Evolutionary conservation across 2,329 filamentous ascomycete genomes (phyloP), one percentile per base, ranked within the genome.

Genomic region (Botrytis pseudocinerea): DNA sequence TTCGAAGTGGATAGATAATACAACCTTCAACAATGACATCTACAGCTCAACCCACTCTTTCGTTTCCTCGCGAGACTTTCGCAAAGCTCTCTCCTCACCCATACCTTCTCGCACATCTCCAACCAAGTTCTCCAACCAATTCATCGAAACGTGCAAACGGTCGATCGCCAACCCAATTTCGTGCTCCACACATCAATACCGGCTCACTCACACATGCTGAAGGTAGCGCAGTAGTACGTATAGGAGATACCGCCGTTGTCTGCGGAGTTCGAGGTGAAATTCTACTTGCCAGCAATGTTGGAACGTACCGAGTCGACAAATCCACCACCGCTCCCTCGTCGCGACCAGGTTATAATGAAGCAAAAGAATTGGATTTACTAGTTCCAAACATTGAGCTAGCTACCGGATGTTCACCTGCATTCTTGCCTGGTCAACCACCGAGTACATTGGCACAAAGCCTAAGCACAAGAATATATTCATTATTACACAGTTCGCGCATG

Each of bases 351-450:
- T 78, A 79, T 77, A 77, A 80, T 78, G 75, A 89, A 89, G 81
- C 83, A 71, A 85, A 84, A 74, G 88, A 90, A 73, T 87, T 90
- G 80, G 90, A 93, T 79, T 84, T 99, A 22, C 84, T 99, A 3
- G 95, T 99, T 2, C 95, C 96, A 2, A 99, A 99, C 80, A 89
- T 99, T 72, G 96, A 98, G 80, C 85, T 99, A 46, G 92, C 92
- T 48, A 99, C 96, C 0, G 96, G 96, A 51, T 97, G 93, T 80
- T 93, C 94, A 10, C 95, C 95, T 4, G 88, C 92, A 35, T 94
- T 95, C 78, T 86, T 97, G 28, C 94, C 96, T 0, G 94, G 95
- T 63, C 92, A 91, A 16, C 91, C 96, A 35, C 96, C 94, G 1
- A 91, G 89, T 9, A 87, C 90, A 0, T 86, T 94, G 48, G 95